A percentile compares a stretch with the other conserved stretches of the same genome.
These are phyloP conservation scores for Macrophomina pseudophaseolina DNA, from an alignment of 2,329 filamentous ascomycete species.

Conservation along the genomic window DNA sequence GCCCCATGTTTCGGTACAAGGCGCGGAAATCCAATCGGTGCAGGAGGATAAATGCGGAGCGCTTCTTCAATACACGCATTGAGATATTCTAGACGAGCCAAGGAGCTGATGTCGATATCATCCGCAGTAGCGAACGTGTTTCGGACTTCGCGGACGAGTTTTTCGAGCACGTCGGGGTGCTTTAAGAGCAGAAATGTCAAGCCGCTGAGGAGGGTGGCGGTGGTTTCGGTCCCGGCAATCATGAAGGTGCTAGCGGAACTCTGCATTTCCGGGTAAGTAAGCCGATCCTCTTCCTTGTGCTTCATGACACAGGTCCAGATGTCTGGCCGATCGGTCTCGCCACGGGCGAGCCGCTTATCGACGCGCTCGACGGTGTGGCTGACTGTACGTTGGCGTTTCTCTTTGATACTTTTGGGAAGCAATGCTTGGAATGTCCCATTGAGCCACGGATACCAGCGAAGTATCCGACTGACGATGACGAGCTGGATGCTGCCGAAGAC, in stretches of 20 bases:
- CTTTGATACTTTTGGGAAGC: background rate
- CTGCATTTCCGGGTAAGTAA: constrained; percentile 6
- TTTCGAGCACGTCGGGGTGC: constrained; percentile 33
- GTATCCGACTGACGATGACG: background rate
- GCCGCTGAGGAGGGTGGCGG: constrained; percentile 1
- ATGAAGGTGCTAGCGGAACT: background rate
- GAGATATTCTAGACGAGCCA: constrained; percentile 41
- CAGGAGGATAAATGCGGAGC: constrained; percentile 50
- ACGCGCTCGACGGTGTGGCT: background rate
- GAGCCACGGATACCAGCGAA: constrained; percentile 2
- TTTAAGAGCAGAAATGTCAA: constrained; percentile 41
- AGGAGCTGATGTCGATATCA: constrained; percentile 42
- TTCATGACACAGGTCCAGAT: constrained; percentile 6
- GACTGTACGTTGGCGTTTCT: background rate
- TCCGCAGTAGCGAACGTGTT: constrained; percentile 33
- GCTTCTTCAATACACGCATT: constrained; percentile 50
- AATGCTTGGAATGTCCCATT: background rate
- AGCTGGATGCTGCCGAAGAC: constrained; percentile 35
- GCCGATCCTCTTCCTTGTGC: background rate
- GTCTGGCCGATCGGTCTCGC: background rate
- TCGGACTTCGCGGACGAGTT: constrained; percentile 39
- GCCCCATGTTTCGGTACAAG: constrained; percentile 43
- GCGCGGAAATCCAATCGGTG: constrained; percentile 41
- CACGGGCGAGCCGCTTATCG: background rate
- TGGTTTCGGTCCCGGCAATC: constrained; percentile 11